Evolutionary conservation across 192 early-diverging fungal species (phyloP), one percentile per base, ranked within the genome.

Genomic region (Podila clonocystis): DNA sequence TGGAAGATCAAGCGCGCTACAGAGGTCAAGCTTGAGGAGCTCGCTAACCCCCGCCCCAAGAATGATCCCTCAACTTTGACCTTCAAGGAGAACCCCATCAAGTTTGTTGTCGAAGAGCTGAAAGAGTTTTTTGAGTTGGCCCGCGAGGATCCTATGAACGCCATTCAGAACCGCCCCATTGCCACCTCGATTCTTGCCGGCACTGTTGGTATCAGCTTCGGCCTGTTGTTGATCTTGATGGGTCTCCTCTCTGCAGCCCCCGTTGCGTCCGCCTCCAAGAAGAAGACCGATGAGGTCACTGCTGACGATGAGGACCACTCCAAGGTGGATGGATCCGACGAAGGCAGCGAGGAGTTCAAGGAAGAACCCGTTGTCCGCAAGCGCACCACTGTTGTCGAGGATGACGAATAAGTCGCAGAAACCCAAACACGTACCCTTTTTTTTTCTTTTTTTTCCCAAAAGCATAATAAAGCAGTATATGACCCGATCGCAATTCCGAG

Each of bases 1-100:
- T 97, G 94, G 93, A 82, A 64, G 63, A 84, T 90, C 62, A 96
- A 96, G 89, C 61, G 88, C 70, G 84, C 86, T 41, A 73, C 91
- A 15, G 95, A 96, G 83, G 70, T 82, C 33, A 82, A 74, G 59
- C 68, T 67, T n/a, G 90, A 93, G 62, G 84, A 91, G 62, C 71
- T 66, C 29, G 84, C 74, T 33, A 58, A 65, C 30, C 72, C 78
- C 20, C 31, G n/a, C 20, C 29, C 60, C 29, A 58, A 67, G 52
- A 55, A 28, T 28, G 20, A 58, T n/a, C 9, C 19, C 38, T 33
- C 67, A 1, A 17, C 57, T 62, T 22, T 36, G 13, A 62, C 28
- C 20, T 58, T 68, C 12, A 36, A 68, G 60, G 82, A 82, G 31
- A 57, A 75, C 61, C 64, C 69, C n/a, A 19, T 76, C 15, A 29